A percentile compares a stretch with the other conserved stretches of the same genome.
Conservation (phyloP, 1,284 basidiomycete species). For the Puccinia coronata region DNA sequence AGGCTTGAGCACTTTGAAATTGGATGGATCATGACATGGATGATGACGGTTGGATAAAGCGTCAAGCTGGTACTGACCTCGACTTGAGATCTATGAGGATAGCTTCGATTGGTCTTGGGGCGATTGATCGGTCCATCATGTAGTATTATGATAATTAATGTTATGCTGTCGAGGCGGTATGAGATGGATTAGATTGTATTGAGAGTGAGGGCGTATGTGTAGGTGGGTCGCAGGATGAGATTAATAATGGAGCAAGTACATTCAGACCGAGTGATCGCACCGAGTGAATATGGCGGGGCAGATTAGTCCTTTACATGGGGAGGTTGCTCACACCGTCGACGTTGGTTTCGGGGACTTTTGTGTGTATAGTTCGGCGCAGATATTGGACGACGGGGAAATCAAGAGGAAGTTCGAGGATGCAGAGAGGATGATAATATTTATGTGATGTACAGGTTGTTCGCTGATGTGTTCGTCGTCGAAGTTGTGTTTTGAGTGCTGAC, state of each 20-base stretch:
- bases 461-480: too few species aligned
- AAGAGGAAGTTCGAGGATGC: neutral
- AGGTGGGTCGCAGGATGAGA: neutral
- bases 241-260: neutral
- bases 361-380: too few species aligned
- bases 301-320: neutral
- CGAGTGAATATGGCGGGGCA: neutral
- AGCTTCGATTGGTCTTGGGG: conserved; percentile 46
- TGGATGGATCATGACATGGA: neutral
- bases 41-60: neutral
- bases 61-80: conserved; percentile 15
- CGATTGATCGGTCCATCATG: conserved; percentile 45
- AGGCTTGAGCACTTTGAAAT: neutral
- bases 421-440: neutral
- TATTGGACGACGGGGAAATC: too few species aligned
- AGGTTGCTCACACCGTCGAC: neutral
- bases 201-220: neutral
- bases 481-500: too few species aligned
- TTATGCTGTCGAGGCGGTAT: neutral
- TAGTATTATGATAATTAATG: neutral
- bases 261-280: neutral
- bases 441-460: too few species aligned
- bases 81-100: conserved; percentile 50
- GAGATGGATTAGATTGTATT: neutral
- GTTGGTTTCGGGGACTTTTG: neutral